Conservation (phyloP, 2,329 filamentous ascomycete genomes). For the Corynespora cassiicola region DNA sequence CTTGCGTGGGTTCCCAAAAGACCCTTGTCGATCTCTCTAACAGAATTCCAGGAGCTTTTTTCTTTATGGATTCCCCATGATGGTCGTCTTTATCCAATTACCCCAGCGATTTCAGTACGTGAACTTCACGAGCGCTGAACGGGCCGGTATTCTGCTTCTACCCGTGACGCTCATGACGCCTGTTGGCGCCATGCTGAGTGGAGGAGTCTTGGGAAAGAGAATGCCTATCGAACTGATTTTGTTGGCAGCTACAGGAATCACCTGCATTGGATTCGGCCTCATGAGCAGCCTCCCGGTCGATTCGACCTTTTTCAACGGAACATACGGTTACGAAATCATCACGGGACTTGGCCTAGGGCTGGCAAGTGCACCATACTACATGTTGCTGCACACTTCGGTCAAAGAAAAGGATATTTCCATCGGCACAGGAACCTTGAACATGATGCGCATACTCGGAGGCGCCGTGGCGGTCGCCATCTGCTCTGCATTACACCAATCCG, state of each 20-base stretch:
- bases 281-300: slow-evolving; percentile 31
- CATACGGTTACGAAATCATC: slow-evolving; percentile 38
- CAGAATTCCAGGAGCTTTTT: slow-evolving; percentile 24
- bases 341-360: slow-evolving; percentile 34
- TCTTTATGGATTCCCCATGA: slow-evolving; percentile 37
- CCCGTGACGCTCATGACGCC: slow-evolving; percentile 33
- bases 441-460: slow-evolving; percentile 39
- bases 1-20: slow-evolving; percentile 22
- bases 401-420: slow-evolving; percentile 32
- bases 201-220: slow-evolving; percentile 23
- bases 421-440: slow-evolving; percentile 38
- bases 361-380: slow-evolving; percentile 33
- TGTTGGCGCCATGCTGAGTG: slow-evolving; percentile 32
- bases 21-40: not conserved
- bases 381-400: slow-evolving; percentile 28
- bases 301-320: slow-evolving; percentile 21
- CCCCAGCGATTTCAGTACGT: slow-evolving; percentile 42
- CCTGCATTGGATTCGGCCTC: slow-evolving; percentile 32
- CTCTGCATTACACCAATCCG: slow-evolving; percentile 33
- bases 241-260: slow-evolving; percentile 22
- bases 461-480: slow-evolving; percentile 39
- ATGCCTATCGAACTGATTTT: slow-evolving; percentile 28
- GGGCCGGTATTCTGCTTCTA: slow-evolving; percentile 37
- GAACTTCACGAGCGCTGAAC: slow-evolving; percentile 36
- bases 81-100: slow-evolving; percentile 35